These are phyloP conservation scores for Actinidia arguta DNA, from an alignment of 179 eudicot species.

Conservation along the genomic window DNA sequence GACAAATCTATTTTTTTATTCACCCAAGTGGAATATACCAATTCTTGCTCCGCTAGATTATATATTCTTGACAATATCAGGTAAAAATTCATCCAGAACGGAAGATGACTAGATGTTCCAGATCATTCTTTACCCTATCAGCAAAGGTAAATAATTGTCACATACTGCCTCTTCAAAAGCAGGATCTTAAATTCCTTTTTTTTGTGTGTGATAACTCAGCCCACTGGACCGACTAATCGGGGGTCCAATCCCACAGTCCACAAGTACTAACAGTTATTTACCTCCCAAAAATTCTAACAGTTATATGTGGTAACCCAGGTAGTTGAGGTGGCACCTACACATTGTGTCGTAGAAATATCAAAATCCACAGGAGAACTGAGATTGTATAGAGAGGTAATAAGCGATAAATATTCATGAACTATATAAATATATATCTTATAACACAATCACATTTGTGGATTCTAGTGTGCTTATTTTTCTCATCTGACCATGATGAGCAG, in stretches of 20 bases:
- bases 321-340: conserved; percentile 62
- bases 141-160: conserved; percentile 42
- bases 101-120: conserved; percentile 42
- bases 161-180: neutral
- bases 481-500: conserved; percentile 33
- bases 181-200: conserved; percentile 7
- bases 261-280: too few relatives aligned
- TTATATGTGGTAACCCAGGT: conserved; percentile 45
- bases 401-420: neutral
- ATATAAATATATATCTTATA: neutral
- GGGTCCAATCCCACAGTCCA: too few relatives aligned
- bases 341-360: conserved; percentile 65
- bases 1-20: neutral
- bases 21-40: neutral
- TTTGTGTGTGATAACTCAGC: neutral
- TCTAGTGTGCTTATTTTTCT: neutral
- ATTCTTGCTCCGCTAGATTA: neutral
- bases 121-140: conserved; percentile 49
- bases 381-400: conserved; percentile 51
- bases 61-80: conserved; percentile 29
- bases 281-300: too few relatives aligned
- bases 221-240: too few relatives aligned
- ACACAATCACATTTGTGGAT: neutral
- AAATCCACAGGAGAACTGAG: conserved; percentile 51
- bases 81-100: conserved; percentile 41